phyloP scores from a whole-genome alignment of 768 basidiomycete species.

The Mycena floridula region DNA sequence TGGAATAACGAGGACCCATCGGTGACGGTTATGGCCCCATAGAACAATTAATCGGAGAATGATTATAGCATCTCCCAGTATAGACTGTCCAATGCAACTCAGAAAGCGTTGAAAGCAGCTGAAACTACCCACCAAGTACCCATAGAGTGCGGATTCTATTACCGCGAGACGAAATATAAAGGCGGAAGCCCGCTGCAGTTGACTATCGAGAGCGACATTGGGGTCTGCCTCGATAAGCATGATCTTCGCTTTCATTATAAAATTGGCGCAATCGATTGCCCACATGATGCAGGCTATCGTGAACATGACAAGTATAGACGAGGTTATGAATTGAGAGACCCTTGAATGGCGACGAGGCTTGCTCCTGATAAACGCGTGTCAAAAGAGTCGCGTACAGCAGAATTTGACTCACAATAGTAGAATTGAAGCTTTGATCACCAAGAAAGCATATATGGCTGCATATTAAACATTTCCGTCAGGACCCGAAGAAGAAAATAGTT shows the following conservation, averaged over 20 bases:
- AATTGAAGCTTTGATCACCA: slow-evolving; percentile 5
- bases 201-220: neutral
- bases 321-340: neutral
- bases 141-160: slow-evolving; percentile 6
- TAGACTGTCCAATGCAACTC: neutral
- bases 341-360: neutral
- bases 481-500: neutral
- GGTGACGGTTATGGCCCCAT: neutral
- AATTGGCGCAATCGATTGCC: slow-evolving; percentile 7
- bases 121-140: slow-evolving; percentile 5
- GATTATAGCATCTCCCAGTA: slow-evolving; percentile 10
- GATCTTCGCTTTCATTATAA: slow-evolving; percentile 7
- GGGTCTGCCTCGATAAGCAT: neutral
- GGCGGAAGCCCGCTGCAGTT: neutral
- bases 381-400: neutral
- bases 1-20: slow-evolving; percentile 5
- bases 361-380: neutral
- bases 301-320: slow-evolving; percentile 7
- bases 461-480: neutral
- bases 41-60: slow-evolving; percentile 5
- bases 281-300: slow-evolving; percentile 6
- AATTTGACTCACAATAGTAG: slow-evolving; percentile 4
- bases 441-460: slow-evolving; percentile 6
- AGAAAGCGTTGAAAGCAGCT: neutral
- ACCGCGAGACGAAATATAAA: neutral